These are phyloP conservation scores for Leccinum solheimii DNA, from an alignment of 1,284 basidiomycete species.

Conservation along the genomic window DNA sequence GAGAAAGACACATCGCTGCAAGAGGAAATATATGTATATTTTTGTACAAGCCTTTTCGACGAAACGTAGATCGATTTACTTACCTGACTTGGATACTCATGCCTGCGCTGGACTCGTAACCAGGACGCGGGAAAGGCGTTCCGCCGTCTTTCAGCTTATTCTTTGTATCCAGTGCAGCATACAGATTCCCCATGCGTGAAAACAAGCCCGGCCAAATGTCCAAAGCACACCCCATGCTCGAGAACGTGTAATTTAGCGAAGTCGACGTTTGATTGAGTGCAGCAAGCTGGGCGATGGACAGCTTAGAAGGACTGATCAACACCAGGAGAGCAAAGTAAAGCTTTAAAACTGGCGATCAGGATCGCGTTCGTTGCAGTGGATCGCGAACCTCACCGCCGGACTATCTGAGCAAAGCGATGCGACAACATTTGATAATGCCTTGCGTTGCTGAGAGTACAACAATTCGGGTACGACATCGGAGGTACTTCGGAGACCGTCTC, in stretches of 20 bases:
- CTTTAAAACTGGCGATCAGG: constrained; percentile 17
- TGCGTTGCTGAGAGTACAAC: constrained; percentile 15
- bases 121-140: constrained; percentile 21
- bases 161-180: constrained; percentile 17
- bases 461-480: constrained; percentile 24
- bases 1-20: constrained; percentile 45
- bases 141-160: constrained; percentile 29
- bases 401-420: constrained; percentile 28
- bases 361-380: neutral
- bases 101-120: constrained; percentile 25
- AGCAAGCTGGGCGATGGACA: constrained; percentile 38
- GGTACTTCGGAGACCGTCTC: constrained; percentile 28
- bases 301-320: constrained; percentile 32
- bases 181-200: constrained; percentile 20
- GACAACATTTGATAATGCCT: constrained; percentile 21
- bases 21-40: too few species aligned
- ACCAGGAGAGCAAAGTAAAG: constrained; percentile 38
- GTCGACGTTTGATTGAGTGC: constrained; percentile 34
- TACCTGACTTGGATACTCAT: constrained; percentile 41
- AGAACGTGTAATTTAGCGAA: constrained; percentile 26
- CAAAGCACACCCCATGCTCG: constrained; percentile 1
- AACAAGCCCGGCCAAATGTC: constrained; percentile 14
- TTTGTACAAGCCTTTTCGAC: too few species aligned
- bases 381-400: constrained; percentile 29
- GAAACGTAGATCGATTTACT: neutral